Conservation (phyloP, 768 basidiomycete genomes). For the Leccinum aurantiacum region DNA sequence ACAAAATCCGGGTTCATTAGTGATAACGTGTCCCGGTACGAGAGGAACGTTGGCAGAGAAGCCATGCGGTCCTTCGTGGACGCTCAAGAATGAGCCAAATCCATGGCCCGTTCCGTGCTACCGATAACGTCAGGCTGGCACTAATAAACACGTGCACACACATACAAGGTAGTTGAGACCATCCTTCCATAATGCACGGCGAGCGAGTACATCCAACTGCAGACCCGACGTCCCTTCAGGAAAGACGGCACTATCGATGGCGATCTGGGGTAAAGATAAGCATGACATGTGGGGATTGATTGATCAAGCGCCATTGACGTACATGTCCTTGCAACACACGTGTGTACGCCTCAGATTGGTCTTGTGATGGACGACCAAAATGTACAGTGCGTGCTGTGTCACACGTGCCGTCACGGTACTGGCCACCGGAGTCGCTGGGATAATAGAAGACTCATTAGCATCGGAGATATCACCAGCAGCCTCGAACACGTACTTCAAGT, state of each 20-base stretch:
- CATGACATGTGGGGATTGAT: constrained; percentile 16
- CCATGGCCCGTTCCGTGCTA: constrained; percentile 94
- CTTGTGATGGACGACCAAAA: constrained; percentile 83
- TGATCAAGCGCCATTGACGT: constrained; percentile 37
- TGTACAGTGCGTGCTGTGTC: constrained; percentile 82
- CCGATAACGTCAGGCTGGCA: constrained; percentile 19
- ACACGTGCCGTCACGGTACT: constrained; percentile 88
- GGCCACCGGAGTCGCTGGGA: constrained; percentile 85
- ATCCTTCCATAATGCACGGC: constrained; percentile 84
- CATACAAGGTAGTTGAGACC: constrained; percentile 77
- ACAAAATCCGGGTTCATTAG: constrained; percentile 95
- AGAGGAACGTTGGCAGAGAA: constrained; percentile 72
- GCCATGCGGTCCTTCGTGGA: constrained; percentile 82
- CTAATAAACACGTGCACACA: constrained; percentile 16
- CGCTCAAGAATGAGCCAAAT: constrained; percentile 82
- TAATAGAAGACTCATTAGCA: constrained; percentile 16
- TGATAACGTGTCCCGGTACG: constrained; percentile 84
- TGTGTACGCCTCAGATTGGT: constrained; percentile 90
- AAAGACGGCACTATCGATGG: constrained; percentile 87
- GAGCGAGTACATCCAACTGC: constrained; percentile 86
- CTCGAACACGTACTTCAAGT: constrained; percentile 70
- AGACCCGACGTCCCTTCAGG: constrained; percentile 85
- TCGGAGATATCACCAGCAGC: constrained; percentile 13
- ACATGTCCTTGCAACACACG: constrained; percentile 96
- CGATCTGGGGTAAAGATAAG: constrained; percentile 57